Evolutionary conservation across 768 basidiomycete genomes (phyloP), one percentile per base, ranked within the genome.

Genomic region (Mycena alexandri): DNA sequence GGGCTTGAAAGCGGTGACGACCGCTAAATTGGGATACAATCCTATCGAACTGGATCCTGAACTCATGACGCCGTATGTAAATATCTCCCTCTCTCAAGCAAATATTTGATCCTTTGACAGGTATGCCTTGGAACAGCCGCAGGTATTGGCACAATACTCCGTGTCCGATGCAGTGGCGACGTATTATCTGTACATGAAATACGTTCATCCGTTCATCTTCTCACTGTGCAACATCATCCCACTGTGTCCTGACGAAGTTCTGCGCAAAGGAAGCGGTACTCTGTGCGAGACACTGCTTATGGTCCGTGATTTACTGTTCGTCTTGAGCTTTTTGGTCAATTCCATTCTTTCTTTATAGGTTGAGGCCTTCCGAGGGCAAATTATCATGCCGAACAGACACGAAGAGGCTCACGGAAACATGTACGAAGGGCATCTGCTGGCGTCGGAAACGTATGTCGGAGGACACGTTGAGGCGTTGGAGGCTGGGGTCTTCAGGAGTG

Each of bases 101-200:
- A 61, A 69, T 6, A 51, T 63, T 63, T 61, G 56, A n/a, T 10
- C 11, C 22, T 13, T 17, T n/a, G 51, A 44, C 67, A 98, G 97
- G 38, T 99, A 99, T 79, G 98, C 98, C 0, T 84, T 94, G 77
- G 98, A 99, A 75, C 95, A 96, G 72, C 98, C 98, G 0, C 96
- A 99, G 75, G 79, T 89, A 2, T 88, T 99, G 19, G 97, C 98
- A 0, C 94, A 96, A 75, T 99, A 99, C 79, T 99, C 98, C 72
- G 98, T 99, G 29, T 99, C 98, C 78, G 98, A 99, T 85, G 98
- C 98, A 0, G 98, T 99, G 12, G 97, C 98, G n/a, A 99, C 98
- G 1, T 99, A 99, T 78, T 99, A 99, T 79, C 87, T 99, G 41
- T 99, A 99, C 81, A 99, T 99, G 98, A 99, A 99, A 96, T 99